Evolutionary conservation across 441 rosid species (phyloP).

Genomic region (Lagerstroemia fauriei): DNA sequence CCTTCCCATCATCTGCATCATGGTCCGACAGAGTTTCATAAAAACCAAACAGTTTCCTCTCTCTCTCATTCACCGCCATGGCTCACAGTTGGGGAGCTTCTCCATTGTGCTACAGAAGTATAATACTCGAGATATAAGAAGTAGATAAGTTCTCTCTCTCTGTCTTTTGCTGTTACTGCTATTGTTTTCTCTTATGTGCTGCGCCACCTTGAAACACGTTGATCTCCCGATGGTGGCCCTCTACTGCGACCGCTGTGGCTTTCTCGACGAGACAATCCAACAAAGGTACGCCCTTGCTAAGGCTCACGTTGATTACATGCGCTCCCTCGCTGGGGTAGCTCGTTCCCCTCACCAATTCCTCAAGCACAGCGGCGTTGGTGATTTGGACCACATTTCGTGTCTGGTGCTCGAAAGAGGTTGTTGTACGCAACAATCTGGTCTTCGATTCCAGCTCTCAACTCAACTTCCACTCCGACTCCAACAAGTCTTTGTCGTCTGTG

Average conservation of each 20-base stretch:
- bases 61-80: background rate
- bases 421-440: background rate
- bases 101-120: background rate
- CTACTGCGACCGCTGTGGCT: slow-evolving; percentile 12
- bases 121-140: background rate
- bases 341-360: background rate
- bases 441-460: slow-evolving; percentile 22
- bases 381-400: background rate
- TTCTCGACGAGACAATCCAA: slow-evolving; percentile 15
- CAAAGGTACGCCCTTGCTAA: slow-evolving; percentile 20
- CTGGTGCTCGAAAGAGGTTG: background rate
- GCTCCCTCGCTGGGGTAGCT: slow-evolving; percentile 5
- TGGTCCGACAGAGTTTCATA: background rate
- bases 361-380: background rate
- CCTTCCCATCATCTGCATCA: background rate
- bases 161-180: background rate
- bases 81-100: background rate
- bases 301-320: slow-evolving; percentile 14
- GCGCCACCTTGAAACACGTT: slow-evolving; percentile 18
- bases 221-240: slow-evolving; percentile 24
- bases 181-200: slow-evolving; percentile 4
- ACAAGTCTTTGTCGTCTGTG: background rate
- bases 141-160: background rate
- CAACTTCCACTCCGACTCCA: slow-evolving; percentile 11
- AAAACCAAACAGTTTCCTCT: background rate